Percentiles rank a stretch among this genome's conserved stretches.
These are phyloP conservation scores for Phytophthora pseudosyringae DNA, from an alignment of 352 stramenopile species.

Conservation along the genomic window DNA sequence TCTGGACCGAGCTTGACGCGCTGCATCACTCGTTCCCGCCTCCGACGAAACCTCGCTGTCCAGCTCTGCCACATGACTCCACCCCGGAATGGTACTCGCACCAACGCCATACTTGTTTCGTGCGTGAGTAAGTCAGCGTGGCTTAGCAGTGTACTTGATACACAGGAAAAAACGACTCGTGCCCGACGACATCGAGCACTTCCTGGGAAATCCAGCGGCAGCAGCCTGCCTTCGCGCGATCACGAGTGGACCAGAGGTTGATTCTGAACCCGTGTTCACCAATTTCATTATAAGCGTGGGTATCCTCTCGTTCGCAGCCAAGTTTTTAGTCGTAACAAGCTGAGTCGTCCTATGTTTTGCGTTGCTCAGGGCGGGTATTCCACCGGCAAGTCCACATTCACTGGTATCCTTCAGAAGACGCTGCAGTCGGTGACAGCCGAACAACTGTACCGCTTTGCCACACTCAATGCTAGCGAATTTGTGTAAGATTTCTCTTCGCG, in stretches of 20 bases:
- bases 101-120: background rate
- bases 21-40: constrained; percentile 50
- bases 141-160: background rate
- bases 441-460: constrained; percentile 33
- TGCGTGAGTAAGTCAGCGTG: background rate
- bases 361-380: constrained; percentile 46
- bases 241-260: constrained; percentile 38
- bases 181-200: constrained; percentile 38
- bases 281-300: constrained; percentile 79
- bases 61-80: constrained; percentile 35
- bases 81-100: constrained; percentile 46
- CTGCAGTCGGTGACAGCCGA: constrained; percentile 31
- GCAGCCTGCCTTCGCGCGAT: constrained; percentile 33
- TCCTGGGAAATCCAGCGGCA: constrained; percentile 59
- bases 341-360: background rate
- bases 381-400: constrained; percentile 60
- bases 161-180: constrained; percentile 48
- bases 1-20: constrained; percentile 61
- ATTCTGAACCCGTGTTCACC: constrained; percentile 19
- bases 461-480: constrained; percentile 48
- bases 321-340: background rate
- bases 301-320: background rate
- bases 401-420: constrained; percentile 45
- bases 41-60: constrained; percentile 54
- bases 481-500: constrained; percentile 28